Base-by-base conservation (phyloP, 371 early-diverging fungal genomes). In the Mucor irregularis region DNA sequence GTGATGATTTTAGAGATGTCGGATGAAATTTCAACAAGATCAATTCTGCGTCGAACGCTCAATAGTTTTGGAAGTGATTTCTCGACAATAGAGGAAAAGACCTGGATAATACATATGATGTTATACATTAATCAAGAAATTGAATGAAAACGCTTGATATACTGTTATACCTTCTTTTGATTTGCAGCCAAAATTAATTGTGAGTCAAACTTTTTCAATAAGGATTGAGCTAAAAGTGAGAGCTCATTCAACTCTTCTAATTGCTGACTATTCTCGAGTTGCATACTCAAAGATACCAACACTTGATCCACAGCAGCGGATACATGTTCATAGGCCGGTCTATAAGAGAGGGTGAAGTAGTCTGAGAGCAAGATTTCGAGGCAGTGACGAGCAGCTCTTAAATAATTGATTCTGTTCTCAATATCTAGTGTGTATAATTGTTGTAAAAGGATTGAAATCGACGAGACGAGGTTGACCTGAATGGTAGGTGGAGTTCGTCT, bases 131-230 rank as follows among this genome's bases (percentile, higher is more conserved):
- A 34, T 38, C 0, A 5, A 26, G n/a, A 38, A 22, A 9, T 2
- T 6, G n/a, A 21, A 13, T 14, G n/a, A 53, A n/a, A n/a, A n/a
- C n/a, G n/a, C n/a, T n/a, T n/a, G n/a, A n/a, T n/a, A n/a, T n/a
- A n/a, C n/a, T n/a, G n/a, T n/a, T 61, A 47, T 49, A 73, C 76
- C 55, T 74, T 78, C 54, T 66, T 70, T 38, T 69, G 74, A 45
- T 71, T 74, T 2, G 67, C 73, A 26, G 73, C 63, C 43, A 64
- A 58, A 3, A 67, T 49, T 21, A 74, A 37, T 28, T 74, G 75
- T 1, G 59, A 35, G 25, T 64, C 61, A 16, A 60, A 74, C 13
- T 63, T 66, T 17, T 42, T 53, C 4, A 71, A 47, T 4, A 74
- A 14, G 11, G 59, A 30, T 10, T 31, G 30, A 19, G 73, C 70